Conservation (phyloP, 2,329 filamentous ascomycete genomes). For the Xylariaceae sp. region DNA sequence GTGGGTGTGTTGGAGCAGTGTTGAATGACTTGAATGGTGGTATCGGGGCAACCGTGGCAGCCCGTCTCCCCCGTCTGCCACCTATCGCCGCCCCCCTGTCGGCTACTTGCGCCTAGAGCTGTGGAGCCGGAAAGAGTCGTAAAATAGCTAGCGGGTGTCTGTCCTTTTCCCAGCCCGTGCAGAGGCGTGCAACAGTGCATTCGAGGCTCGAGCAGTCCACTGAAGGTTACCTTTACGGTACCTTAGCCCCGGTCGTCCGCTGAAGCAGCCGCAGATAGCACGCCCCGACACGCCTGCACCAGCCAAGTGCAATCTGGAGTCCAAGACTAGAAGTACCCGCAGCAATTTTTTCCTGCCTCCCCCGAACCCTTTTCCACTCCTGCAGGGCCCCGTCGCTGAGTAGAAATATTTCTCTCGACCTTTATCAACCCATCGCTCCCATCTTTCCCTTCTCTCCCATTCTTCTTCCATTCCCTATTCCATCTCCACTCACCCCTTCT, state of each 20-base stretch:
- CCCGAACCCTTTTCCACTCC: conserved; percentile 34
- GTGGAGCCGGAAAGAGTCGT: too few species aligned
- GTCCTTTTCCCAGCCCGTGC: background rate
- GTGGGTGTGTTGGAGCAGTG: too few species aligned
- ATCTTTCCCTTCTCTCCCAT: conserved; percentile 12
- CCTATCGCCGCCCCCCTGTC: too few species aligned
- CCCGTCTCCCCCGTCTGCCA: background rate
- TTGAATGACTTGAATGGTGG: conserved; percentile 1
- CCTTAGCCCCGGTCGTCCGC: conserved; percentile 36
- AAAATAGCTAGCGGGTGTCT: too few species aligned
- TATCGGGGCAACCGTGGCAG: conserved; percentile 23
- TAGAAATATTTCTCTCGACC: conserved; percentile 41
- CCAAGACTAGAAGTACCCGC: conserved; percentile 34
- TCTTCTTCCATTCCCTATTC: conserved; percentile 27
- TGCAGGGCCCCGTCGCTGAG: conserved; percentile 39
- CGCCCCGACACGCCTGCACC: conserved; percentile 14
- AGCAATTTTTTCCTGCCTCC: conserved; percentile 51
- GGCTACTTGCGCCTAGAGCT: too few species aligned
- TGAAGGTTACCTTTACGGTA: conserved; percentile 5
- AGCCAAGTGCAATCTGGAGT: too few species aligned
- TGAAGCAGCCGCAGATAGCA: conserved; percentile 54
- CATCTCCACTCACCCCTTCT: conserved; percentile 63
- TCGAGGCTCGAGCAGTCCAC: background rate
- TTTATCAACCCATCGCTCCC: conserved; percentile 23
- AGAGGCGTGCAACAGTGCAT: too few species aligned